Evolutionary conservation across 768 basidiomycete genomes (phyloP).

Genomic region (Boletus edulis): DNA sequence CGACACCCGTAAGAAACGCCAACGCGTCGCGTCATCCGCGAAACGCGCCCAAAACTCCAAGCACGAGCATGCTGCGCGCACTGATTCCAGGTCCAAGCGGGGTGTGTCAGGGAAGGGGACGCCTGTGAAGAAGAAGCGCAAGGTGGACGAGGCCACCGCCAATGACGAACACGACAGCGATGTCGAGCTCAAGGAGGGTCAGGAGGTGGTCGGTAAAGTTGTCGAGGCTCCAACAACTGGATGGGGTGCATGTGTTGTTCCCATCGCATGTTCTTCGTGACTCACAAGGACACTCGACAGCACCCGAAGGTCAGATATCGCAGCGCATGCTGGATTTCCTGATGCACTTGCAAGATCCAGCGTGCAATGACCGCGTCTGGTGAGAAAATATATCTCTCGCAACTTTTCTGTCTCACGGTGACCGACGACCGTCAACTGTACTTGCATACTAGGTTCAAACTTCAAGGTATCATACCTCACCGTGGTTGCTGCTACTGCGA

Average conservation of each 20-base stretch:
- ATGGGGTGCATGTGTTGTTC: conserved; percentile 45
- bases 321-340: conserved; percentile 84
- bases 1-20: conserved; percentile 18
- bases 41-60: conserved; percentile 25
- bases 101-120: conserved; percentile 16
- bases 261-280: not conserved
- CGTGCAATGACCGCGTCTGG: conserved; percentile 85
- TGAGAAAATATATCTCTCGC: conserved; percentile 27
- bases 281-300: conserved; percentile 35
- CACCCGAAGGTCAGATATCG: conserved; percentile 83
- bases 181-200: conserved; percentile 55
- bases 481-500: not conserved
- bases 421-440: not conserved
- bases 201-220: conserved; percentile 70
- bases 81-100: conserved; percentile 22
- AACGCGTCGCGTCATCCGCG: conserved; percentile 22
- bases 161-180: conserved; percentile 36
- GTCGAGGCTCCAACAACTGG: conserved; percentile 82
- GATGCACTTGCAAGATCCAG: conserved; percentile 62
- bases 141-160: conserved; percentile 9
- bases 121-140: conserved; percentile 26
- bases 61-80: not conserved
- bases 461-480: conserved; percentile 51
- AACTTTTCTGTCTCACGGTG: not conserved
- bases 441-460: conserved; percentile 70